Base-by-base conservation (phyloP, 1,284 basidiomycete species). In the Trametes pubescens region DNA sequence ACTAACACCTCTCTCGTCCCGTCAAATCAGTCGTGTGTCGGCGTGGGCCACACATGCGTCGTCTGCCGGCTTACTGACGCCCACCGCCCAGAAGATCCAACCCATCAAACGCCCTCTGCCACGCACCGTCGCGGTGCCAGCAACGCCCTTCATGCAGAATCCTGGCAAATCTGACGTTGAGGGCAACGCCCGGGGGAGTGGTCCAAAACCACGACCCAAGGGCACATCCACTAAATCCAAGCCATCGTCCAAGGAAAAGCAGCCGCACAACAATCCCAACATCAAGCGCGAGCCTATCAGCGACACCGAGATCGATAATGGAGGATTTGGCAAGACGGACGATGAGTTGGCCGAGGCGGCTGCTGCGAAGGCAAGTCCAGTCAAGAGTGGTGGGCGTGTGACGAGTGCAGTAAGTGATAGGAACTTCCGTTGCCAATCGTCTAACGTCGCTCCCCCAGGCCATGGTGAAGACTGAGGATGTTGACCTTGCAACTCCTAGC, bases 311-410 rank as follows among this genome's bases (percentile, higher is more conserved):
- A 14, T 44, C 26, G 16, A n/a, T 8, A 24, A 9, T 0, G 18
- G 47, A 14, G 46, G 56, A 3, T 57, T 37, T n/a, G 56, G 18
- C 11, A 18, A 26, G 7, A 35, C 21, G 3, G 56, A 57, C 13
- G 56, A 57, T n/a, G 56, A 57, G 29, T 32, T 13, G 9, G 13
- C 24, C 11, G 56, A 57, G 56, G 56, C 56, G 13, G 5, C 32
- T 24, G 56, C 56, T 18, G 56, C 56, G 21, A 57, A 57, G 56
- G 34, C 46, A 13, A 57, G 56, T 34, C 56, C 56, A 21, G 32
- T 18, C 13, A 57, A 57, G 46, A n/a, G 26, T 16, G 56, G 56
- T 24, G 32, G 9, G n/a, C 56, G 56, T 2, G 18, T 26, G 21
- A 57, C 51, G 11, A 53, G 51, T 21, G 9, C 34, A 21, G 51